These are phyloP conservation scores for Aspergillus pseudotamarii DNA, from an alignment of 2,329 filamentous ascomycete species.

Conservation along the genomic window DNA sequence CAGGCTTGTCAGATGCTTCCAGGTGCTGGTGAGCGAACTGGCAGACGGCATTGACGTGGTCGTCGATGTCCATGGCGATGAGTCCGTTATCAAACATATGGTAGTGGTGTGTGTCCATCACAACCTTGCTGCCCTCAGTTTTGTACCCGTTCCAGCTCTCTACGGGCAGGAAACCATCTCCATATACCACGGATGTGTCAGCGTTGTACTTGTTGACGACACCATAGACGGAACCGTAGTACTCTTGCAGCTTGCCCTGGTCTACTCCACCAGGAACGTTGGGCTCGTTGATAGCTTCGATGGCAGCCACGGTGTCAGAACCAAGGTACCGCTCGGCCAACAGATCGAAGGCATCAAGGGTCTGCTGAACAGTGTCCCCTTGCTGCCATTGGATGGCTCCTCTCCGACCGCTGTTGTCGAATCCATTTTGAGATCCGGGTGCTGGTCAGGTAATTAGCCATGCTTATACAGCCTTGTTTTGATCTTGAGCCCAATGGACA, in stretches of 20 bases:
- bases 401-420: slow-evolving; percentile 64
- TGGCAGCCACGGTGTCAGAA: slow-evolving; percentile 60
- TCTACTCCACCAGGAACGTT: slow-evolving; percentile 43
- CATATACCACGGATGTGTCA: slow-evolving; percentile 57
- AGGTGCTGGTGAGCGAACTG: slow-evolving; percentile 53
- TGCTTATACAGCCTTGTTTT: background rate
- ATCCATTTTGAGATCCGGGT: slow-evolving; percentile 67
- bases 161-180: slow-evolving; percentile 50
- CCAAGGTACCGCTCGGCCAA: slow-evolving; percentile 61
- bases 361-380: slow-evolving; percentile 38
- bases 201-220: slow-evolving; percentile 48
- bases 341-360: slow-evolving; percentile 57
- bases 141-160: slow-evolving; percentile 65
- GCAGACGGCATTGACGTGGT: slow-evolving; percentile 62
- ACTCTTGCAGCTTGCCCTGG: slow-evolving; percentile 52
- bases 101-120: slow-evolving; percentile 71
- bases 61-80: slow-evolving; percentile 52
- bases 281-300: slow-evolving; percentile 51
- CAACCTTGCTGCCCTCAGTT: slow-evolving; percentile 54
- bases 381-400: slow-evolving; percentile 44
- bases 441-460: slow-evolving; percentile 38
- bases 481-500: background rate
- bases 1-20: slow-evolving; percentile 62
- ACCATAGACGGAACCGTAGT: slow-evolving; percentile 58
- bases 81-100: slow-evolving; percentile 61